Evolutionary conservation across 768 basidiomycete genomes (phyloP).

Genomic region (Podaxis sp.): DNA sequence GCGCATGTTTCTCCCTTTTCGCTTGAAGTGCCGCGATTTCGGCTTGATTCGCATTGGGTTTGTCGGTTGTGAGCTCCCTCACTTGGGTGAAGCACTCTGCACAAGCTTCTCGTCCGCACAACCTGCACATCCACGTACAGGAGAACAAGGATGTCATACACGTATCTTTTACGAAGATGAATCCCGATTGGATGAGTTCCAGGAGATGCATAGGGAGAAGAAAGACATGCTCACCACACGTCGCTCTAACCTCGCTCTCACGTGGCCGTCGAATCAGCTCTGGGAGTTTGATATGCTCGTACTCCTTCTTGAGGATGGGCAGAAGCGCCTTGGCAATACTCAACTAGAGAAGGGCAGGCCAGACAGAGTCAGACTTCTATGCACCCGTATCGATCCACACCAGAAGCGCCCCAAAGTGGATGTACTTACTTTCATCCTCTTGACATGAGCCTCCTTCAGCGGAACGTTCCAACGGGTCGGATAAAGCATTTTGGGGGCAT

Average conservation of each 20-base stretch:
- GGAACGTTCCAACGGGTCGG: conserved; percentile 65
- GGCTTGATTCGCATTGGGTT: conserved; percentile 39
- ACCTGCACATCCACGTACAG: conserved; percentile 85
- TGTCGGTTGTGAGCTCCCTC: conserved; percentile 53
- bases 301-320: conserved; percentile 61
- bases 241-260: conserved; percentile 79
- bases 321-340: conserved; percentile 67
- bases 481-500: conserved; percentile 57
- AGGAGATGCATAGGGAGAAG: background rate
- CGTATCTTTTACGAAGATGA: conserved; percentile 51
- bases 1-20: conserved; percentile 55
- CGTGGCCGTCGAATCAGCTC: conserved; percentile 68
- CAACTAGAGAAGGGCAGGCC: conserved; percentile 31
- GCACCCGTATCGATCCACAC: background rate
- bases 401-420: background rate
- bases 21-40: conserved; percentile 47
- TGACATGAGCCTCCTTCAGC: conserved; percentile 45
- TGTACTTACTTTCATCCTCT: conserved; percentile 52
- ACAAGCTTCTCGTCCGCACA: conserved; percentile 89
- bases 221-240: conserved; percentile 60
- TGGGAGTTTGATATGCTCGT: conserved; percentile 49
- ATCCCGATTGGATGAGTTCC: background rate
- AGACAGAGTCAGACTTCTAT: conserved; percentile 7
- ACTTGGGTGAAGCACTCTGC: conserved; percentile 77
- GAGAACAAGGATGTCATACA: conserved; percentile 94